Base-by-base conservation (phyloP, 306 rosid genomes). In the Ormosia emarginata region DNA sequence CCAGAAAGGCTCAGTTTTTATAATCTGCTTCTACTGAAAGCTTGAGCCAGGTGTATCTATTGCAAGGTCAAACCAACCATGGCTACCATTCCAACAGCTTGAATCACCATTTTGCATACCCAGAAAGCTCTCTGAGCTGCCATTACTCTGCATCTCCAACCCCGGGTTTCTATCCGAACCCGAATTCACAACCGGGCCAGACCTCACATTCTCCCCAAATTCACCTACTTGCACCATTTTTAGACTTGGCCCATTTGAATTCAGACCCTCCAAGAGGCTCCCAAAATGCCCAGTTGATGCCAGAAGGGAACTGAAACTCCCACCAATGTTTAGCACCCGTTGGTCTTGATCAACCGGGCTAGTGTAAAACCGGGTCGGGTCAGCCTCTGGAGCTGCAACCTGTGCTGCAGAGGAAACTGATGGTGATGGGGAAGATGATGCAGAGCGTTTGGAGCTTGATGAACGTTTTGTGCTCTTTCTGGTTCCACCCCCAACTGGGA, bases 401-500 rank as follows among this genome's bases (percentile, higher is more conserved):
- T 64, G 86, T 3, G 78, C 65, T 50, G 84, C 14, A 47, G 83
- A 63, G 0, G 95, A 69, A n/a, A 87, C 50, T 5, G 93, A 66
- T 17, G 67, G 81, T 0, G 72, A 61, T 3, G 92, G 61, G 6
- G 88, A 41, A 2, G 89, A 13, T 0, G 83, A 56, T 5, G 88
- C 37, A 57, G 83, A 63, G 3, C 90, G 88, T 75, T 90, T 94
- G 6, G 85, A 29, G 37, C 13, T 79, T 4, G 94, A 85, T 0
- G 92, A 68, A 36, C 88, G 75, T 73, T 94, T 92, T 4, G 95
- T 24, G 82, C 84, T 89, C 86, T 94, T 94, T 18, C 98, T 71
- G 83, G 81, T 91, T 66, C 98, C 98, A 17, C 98, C 98, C 0
- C 98, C 98, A 33, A 94, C 87, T 2, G 98, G 98, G 52, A 94